A percentile compares a stretch with the other conserved stretches of the same genome.
Evolutionary conservation across 106 monocot genomes (phyloP).

Genomic region (Dendrobium officinale): DNA sequence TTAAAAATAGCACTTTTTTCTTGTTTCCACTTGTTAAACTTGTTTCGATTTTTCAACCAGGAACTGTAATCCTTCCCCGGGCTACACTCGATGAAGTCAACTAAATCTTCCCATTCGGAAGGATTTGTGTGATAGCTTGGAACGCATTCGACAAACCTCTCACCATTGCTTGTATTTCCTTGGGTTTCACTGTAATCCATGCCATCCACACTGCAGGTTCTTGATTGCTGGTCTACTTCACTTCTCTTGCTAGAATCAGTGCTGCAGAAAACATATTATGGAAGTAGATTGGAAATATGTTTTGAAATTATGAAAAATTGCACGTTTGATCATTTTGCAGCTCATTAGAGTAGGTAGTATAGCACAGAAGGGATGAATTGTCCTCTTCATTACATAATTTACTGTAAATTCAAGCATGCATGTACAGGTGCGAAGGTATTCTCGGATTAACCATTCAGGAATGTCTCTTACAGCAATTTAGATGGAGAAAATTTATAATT

Average conservation of each 20-base stretch:
- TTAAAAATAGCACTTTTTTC: background rate
- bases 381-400: background rate
- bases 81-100: slow-evolving; percentile 23
- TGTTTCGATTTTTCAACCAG: slow-evolving; percentile 10
- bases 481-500: no score
- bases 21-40: slow-evolving; percentile 17
- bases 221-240: background rate
- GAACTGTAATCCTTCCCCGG: slow-evolving; percentile 15
- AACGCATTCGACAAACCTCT: slow-evolving; percentile 6
- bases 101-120: slow-evolving; percentile 19
- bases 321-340: no score
- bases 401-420: background rate
- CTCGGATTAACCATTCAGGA: background rate
- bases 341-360: no score
- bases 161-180: slow-evolving; percentile 12
- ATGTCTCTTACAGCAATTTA: no score
- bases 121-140: slow-evolving; percentile 7
- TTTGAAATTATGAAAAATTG: background rate
- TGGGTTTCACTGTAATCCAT: background rate
- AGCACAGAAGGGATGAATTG: no score
- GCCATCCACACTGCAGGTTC: background rate
- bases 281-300: background rate
- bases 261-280: background rate
- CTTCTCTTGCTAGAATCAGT: background rate
- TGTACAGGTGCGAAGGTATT: background rate